Conservation (phyloP, 2,329 filamentous ascomycete genomes). For the Pseudogymnoascus sp. region DNA sequence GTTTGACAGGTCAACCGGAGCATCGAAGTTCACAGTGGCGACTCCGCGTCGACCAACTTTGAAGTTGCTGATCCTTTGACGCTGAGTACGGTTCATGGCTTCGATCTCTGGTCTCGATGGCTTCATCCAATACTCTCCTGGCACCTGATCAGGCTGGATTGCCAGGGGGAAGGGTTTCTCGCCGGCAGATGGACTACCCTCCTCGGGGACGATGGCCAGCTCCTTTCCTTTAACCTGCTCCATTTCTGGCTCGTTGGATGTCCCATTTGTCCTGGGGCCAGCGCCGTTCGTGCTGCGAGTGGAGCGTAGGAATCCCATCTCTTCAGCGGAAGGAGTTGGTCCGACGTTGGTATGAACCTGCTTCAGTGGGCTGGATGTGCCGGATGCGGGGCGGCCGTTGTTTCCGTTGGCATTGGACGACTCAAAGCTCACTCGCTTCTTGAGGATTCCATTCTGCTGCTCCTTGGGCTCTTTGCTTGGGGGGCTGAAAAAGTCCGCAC, state of each 20-base stretch:
- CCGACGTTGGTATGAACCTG: conserved; percentile 34
- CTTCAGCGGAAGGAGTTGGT: conserved; percentile 47
- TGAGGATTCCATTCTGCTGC: conserved; percentile 37
- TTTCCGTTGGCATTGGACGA: conserved; percentile 46
- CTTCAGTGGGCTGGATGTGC: conserved; percentile 27
- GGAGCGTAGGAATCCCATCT: conserved; percentile 50
- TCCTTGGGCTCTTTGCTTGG: conserved; percentile 49
- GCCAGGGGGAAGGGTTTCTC: conserved; percentile 7
- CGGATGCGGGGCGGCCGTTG: conserved; percentile 36
- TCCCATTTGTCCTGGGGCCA: conserved; percentile 31
- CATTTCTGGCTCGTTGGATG: conserved; percentile 50
- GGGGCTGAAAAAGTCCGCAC: conserved; percentile 61
- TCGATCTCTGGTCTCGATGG: conserved; percentile 68
- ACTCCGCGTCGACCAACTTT: conserved; percentile 75
- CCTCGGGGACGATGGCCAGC: conserved; percentile 70
- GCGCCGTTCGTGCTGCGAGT: conserved; percentile 40
- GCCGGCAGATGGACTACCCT: conserved; percentile 27
- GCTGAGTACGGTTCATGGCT: conserved; percentile 71
- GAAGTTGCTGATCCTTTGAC: conserved; percentile 65
- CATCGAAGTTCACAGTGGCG: conserved; percentile 74
- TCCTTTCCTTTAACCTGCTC: conserved; percentile 67
- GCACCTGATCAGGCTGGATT: conserved; percentile 25
- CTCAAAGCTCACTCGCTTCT: conserved; percentile 91
- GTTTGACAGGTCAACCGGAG: conserved; percentile 72
- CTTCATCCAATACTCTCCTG: conserved; percentile 80